Conservation (phyloP, 495 filamentous ascomycete genomes). For the Elasticomyces elasticus region DNA sequence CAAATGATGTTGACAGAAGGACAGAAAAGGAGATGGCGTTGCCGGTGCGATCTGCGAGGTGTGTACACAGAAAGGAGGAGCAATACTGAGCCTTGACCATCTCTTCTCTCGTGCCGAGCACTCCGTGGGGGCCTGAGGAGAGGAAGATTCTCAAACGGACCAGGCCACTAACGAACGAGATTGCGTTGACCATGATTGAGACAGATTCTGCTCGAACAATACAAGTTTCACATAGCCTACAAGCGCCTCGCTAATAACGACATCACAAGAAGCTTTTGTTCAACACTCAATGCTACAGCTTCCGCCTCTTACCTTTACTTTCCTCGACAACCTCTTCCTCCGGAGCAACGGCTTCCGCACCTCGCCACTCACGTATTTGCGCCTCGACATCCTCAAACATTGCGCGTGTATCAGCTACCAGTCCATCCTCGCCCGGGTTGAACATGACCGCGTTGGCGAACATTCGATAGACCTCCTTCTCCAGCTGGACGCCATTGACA, state of each 20-base stretch:
- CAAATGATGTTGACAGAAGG: too few relatives aligned
- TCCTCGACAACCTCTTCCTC: conserved; percentile 25
- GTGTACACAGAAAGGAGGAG: too few relatives aligned
- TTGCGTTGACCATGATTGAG: too few relatives aligned
- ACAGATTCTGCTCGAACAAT: background rate
- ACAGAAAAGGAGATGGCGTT: too few relatives aligned
- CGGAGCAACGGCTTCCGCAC: conserved; percentile 37
- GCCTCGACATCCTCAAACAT: conserved; percentile 74
- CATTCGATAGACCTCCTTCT: conserved; percentile 94
- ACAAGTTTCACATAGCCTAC: background rate
- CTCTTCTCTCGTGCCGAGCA: too few relatives aligned
- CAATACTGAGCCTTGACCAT: too few relatives aligned
- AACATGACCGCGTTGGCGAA: conserved; percentile 98
- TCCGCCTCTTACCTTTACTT: conserved; percentile 29
- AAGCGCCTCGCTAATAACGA: background rate
- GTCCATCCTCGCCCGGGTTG: conserved; percentile 75
- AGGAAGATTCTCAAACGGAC: too few relatives aligned
- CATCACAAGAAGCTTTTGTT: background rate
- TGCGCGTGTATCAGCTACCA: conserved; percentile 69
- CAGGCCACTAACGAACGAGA: too few relatives aligned
- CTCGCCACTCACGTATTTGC: conserved; percentile 50
- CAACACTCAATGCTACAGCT: conserved; percentile 14
- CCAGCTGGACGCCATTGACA: conserved; percentile 87
- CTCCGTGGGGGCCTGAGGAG: too few relatives aligned
- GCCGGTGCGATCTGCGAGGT: too few relatives aligned